Base-by-base conservation (phyloP, 2,329 filamentous ascomycete genomes). In the Venturia oleaginea region DNA sequence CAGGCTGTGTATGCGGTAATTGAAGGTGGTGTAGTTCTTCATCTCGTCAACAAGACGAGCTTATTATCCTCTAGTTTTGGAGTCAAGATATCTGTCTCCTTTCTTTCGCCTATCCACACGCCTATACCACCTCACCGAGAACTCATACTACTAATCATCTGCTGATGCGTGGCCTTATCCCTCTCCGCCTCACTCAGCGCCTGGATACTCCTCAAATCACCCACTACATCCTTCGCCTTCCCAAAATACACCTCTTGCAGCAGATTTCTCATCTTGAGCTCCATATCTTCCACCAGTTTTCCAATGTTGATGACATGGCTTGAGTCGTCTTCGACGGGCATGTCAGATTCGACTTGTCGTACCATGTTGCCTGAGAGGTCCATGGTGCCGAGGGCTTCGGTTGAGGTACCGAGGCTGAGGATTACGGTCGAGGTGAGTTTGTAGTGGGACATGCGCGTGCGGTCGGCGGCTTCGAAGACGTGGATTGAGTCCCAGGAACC, bases 221-320 rank as follows among this genome's bases (percentile, higher is more conserved):
- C 94, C 3, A 99, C 93, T 3, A 99, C 92, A 77, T 99, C 94
- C 84, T 96, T 97, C 64, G 94, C 93, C 82, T 99, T 99, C 74
- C 94, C 94, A 78, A 99, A 99, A 80, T 99, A 99, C 61, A 99
- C 94, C 78, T 99, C 94, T 81, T 99, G 93, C 75, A 99, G 80
- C 76, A 97, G 77, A 77, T 99, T 99, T 69, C 94, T 86, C 94
- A 99, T 97, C 83, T 97, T 96, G 75, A 97, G 86, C 80, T 99
- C 94, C 94, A 99, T 97, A 76, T 99, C 94, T 81, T 99, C 94
- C 62, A 99, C 92, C 73, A 99, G 83, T 68, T 88, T 77, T 64
- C 94, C 94, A 66, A 97, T 91, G 77, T 99, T 99, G 83, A 86
- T 72, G 74, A 73, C 64, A 71, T 76, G 24, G 69, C 84, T 15